Evolutionary conservation across 129 eudicot genomes (phyloP), one percentile per base, ranked within the genome.

Genomic region (Centrapalus pauciflorus): DNA sequence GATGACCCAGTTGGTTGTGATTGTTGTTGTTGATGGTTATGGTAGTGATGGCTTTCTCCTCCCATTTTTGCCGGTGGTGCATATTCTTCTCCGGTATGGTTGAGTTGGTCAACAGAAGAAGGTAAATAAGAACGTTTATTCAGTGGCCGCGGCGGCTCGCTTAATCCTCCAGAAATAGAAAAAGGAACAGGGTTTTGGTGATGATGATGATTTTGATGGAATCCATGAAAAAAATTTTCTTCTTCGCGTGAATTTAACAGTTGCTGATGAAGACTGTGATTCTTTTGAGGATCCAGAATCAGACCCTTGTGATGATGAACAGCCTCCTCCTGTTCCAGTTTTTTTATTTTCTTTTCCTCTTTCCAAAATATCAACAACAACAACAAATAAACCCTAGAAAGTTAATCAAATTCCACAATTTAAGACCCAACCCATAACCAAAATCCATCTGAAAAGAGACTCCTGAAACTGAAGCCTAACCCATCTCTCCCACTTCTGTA

Each of bases 201-300:
- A 54, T 69, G 73, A 25, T 49, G 56, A 24, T 77, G 81, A 52
- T 73, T 66, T 32, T 55, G 78, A 43, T 75, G 66, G 73, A 69
- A 61, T 7, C 76, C 85, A 75, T 85, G 80, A 28, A 59, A 71
- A 8, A 61, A 11, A 12, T 56, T 16, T 3, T 40, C 16, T 33
- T 48, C 66, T 56, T 40, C 9, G 26, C 4, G 40, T 57, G 75
- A 45, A 56, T 71, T 25, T 28, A 61, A 16, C 50, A 61, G 57
- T 69, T 69, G 45, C 12, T 69, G 63, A 6, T 69, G 71, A 46
- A 70, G 81, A 64, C 55, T 76, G 34, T 64, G 75, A 74, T 80
- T 70, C 60, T 55, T 79, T 21, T 69, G 87, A 81, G 96, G 92
- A 90, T 90, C 97, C 95, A 90, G 90, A 83, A 79, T 85, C 83